phyloP scores from a whole-genome alignment of 768 basidiomycete genomes.

The Kwoniella dendrophila region DNA sequence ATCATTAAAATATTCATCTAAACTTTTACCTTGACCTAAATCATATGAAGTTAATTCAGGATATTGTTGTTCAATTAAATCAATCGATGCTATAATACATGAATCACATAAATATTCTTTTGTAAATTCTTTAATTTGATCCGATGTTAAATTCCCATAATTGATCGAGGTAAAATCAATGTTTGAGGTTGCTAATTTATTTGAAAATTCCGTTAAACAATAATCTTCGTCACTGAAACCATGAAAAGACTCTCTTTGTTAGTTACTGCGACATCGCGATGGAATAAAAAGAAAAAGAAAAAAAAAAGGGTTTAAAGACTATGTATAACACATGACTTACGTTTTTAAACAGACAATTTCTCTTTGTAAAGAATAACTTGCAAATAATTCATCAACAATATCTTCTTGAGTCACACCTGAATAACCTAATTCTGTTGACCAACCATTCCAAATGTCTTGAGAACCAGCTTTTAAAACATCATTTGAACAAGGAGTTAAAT shows the following conservation, averaged over 20 bases:
- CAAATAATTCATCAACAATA: conserved; percentile 26
- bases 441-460: conserved; percentile 20
- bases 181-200: too few species aligned
- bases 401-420: conserved; percentile 31
- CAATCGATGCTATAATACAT: conserved; percentile 47
- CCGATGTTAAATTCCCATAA: conserved; percentile 44
- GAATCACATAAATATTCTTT: conserved; percentile 45
- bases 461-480: conserved; percentile 27
- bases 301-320: too few species aligned
- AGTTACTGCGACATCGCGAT: too few species aligned
- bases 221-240: too few species aligned
- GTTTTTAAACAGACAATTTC: conserved; percentile 51
- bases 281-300: too few species aligned
- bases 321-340: too few species aligned
- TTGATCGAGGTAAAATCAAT: conserved; percentile 48
- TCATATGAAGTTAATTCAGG: conserved; percentile 13
- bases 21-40: background rate
- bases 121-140: conserved; percentile 40
- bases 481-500: conserved; percentile 31
- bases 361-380: conserved; percentile 43
- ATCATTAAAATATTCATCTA: background rate
- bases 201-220: too few species aligned
- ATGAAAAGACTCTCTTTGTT: too few species aligned
- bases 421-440: conserved; percentile 30
- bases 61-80: conserved; percentile 42